Evolutionary conservation across 2,329 filamentous ascomycete genomes (phyloP).

Genomic region (Chlorencoelia australis): DNA sequence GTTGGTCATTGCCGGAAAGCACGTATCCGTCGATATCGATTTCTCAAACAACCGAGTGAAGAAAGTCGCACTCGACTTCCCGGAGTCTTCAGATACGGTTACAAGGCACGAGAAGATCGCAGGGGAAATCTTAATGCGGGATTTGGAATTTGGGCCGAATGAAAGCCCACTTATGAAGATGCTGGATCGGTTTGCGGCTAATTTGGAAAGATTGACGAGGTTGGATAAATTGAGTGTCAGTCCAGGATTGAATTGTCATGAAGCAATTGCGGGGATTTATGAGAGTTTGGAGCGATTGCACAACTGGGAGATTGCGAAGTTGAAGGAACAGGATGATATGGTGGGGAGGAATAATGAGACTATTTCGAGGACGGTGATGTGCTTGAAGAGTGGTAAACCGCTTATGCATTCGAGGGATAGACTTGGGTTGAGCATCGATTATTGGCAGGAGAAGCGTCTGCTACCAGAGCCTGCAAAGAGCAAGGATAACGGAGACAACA

Average conservation of each 20-base stretch:
- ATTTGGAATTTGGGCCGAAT: slow-evolving; percentile 47
- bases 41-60: slow-evolving; percentile 52
- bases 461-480: slow-evolving; percentile 32
- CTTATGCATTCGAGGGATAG: slow-evolving; percentile 57
- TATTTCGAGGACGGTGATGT: slow-evolving; percentile 36
- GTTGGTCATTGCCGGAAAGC: slow-evolving; percentile 51
- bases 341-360: slow-evolving; percentile 36
- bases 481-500: slow-evolving; percentile 19
- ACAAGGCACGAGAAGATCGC: slow-evolving; percentile 51
- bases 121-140: slow-evolving; percentile 52
- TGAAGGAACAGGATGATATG: slow-evolving; percentile 40
- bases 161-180: slow-evolving; percentile 60
- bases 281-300: slow-evolving; percentile 60
- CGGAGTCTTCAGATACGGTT: slow-evolving; percentile 47
- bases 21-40: slow-evolving; percentile 50
- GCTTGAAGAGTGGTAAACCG: slow-evolving; percentile 59
- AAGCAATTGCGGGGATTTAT: slow-evolving; percentile 65
- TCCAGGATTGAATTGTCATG: slow-evolving; percentile 63
- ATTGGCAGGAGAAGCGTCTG: slow-evolving; percentile 59
- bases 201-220: slow-evolving; percentile 58
- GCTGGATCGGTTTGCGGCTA: slow-evolving; percentile 59
- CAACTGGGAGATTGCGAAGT: slow-evolving; percentile 54
- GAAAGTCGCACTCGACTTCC: slow-evolving; percentile 52
- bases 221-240: slow-evolving; percentile 63
- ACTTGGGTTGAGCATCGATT: slow-evolving; percentile 64